Evolutionary conservation across 768 basidiomycete species (phyloP), one percentile per base, ranked within the genome.

Genomic region (Leccinum subgranulosum): DNA sequence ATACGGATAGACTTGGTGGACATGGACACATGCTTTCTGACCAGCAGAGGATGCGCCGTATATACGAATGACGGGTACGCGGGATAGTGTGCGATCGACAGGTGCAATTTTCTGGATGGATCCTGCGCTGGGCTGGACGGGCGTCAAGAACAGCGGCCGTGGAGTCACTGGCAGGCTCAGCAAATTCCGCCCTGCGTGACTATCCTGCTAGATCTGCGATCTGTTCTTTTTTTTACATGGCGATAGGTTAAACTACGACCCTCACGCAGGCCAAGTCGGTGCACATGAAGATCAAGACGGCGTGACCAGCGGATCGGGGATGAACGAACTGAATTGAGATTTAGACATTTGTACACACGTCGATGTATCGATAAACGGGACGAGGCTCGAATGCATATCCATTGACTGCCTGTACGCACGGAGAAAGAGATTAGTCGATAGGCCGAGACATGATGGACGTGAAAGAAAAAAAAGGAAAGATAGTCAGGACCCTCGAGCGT

Each of bases 1-100:
- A 23, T 23, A 23, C 23, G 23, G 23, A 23, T 23, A 23, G 23
- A 23, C 23, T 23, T 23, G 23, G 23, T 23, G 23, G 23, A 23
- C 23, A 23, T 97, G 88, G 14, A 95, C 81, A 67, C 94, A 95
- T 21, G 92, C 83, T 67, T 85, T 88, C 70, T 84, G 77, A 14
- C 92, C 90, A 2, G 74, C 69, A 4, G 91, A 89, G 1, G 93
- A 91, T 12, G 85, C 75, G 14, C 96, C 96, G 71, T 85, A 98
- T 49, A 99, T 87, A 53, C 94, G 80, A 56, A 98, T 77, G 4
- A 94, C 80, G 12, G 96, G 96, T 21, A 89, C 87, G 25, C 76
- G 80, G 11, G 79, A 80, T 23, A 92, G 80, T 2, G 70, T 27
- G 6, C 25, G 25, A 27, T 27, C 3, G 25, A 27, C 25, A 27